Evolutionary conservation across 1,284 basidiomycete species (phyloP).

Genomic region (Rhodotorula sp.): DNA sequence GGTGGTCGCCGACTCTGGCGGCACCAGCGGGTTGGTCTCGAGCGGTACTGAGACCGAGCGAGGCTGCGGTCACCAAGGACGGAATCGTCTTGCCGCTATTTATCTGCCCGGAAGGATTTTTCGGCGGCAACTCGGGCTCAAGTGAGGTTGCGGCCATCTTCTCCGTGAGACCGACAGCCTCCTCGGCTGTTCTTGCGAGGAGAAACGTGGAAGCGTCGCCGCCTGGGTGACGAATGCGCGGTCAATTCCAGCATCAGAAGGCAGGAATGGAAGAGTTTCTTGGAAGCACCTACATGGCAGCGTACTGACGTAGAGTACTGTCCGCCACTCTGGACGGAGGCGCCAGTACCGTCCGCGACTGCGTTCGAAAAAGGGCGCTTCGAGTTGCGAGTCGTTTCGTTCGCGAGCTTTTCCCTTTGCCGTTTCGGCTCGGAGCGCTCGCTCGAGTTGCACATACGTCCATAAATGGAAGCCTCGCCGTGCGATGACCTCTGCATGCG

Average conservation of each 20-base stretch:
- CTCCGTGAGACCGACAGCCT: too few relatives aligned
- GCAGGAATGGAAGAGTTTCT: neutral
- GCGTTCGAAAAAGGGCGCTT: neutral
- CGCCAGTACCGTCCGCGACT: constrained; percentile 50
- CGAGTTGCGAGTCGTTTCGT: too few relatives aligned
- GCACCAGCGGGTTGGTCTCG: constrained; percentile 2
- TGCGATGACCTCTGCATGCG: constrained; percentile 85
- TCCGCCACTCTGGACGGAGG: constrained; percentile 56
- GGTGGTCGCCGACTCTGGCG: too few relatives aligned
- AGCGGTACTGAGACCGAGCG: constrained; percentile 45
- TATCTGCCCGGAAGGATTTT: neutral
- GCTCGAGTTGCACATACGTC: constrained; percentile 66
- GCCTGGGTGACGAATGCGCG: constrained; percentile 55
- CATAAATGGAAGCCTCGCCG: constrained; percentile 75
- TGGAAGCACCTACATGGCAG: constrained; percentile 68
- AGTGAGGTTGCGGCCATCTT: too few relatives aligned
- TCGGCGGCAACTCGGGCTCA: too few relatives aligned
- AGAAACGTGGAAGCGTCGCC: constrained; percentile 84
- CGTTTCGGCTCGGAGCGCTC: constrained; percentile 53
- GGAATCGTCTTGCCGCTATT: constrained; percentile 50
- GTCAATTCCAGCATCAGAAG: neutral
- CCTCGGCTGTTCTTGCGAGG: constrained; percentile 49
- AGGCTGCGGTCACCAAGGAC: constrained; percentile 44
- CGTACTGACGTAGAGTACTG: constrained; percentile 80
- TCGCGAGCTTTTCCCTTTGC: constrained; percentile 45